Percentiles rank a stretch among this genome's conserved stretches.
phyloP scores from a whole-genome alignment of 2,329 filamentous ascomycete genomes.

The Paracoccidioides brasiliensis region DNA sequence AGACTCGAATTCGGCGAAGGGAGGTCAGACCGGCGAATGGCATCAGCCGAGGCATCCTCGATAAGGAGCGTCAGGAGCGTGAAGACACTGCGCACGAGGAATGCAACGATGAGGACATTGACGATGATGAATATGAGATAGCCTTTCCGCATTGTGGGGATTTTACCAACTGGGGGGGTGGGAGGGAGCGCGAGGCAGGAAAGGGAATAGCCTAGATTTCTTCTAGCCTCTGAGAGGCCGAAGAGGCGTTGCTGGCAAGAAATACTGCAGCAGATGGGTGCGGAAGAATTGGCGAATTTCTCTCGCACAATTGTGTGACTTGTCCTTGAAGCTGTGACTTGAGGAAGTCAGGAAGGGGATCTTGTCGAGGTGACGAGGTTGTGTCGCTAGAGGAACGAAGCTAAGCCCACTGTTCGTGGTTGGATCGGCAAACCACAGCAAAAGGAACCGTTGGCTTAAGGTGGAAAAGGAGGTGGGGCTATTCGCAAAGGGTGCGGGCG shows the following conservation, averaged over 20 bases:
- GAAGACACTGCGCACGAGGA: slow-evolving; percentile 55
- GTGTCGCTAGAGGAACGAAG: not conserved
- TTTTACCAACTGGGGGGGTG: not conserved
- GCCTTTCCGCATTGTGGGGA: slow-evolving; percentile 42
- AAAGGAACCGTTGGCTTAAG: not conserved
- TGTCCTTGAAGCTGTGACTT: not conserved
- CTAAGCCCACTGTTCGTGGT: not conserved
- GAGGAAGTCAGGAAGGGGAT: not conserved
- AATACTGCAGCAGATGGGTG: not conserved
- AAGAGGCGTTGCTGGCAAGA: not conserved
- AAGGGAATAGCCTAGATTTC: not conserved
- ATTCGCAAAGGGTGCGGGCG: not conserved
- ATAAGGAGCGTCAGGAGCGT: slow-evolving; percentile 58
- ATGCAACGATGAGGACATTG: slow-evolving; percentile 50
- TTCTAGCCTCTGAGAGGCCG: not conserved
- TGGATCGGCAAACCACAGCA: not conserved
- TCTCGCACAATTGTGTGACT: not conserved
- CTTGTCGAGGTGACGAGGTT: not conserved
- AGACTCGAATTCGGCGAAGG: slow-evolving; percentile 50
- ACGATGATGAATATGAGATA: slow-evolving; percentile 51
- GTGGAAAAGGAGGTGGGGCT: not conserved
- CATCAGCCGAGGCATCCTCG: slow-evolving; percentile 53
- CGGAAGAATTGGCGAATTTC: not conserved
- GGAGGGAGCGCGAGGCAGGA: not conserved
- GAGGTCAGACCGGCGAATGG: slow-evolving; percentile 53